Evolutionary conservation across 805 yeast species (phyloP).

Genomic region (Cyberlindnera sargentensis): DNA sequence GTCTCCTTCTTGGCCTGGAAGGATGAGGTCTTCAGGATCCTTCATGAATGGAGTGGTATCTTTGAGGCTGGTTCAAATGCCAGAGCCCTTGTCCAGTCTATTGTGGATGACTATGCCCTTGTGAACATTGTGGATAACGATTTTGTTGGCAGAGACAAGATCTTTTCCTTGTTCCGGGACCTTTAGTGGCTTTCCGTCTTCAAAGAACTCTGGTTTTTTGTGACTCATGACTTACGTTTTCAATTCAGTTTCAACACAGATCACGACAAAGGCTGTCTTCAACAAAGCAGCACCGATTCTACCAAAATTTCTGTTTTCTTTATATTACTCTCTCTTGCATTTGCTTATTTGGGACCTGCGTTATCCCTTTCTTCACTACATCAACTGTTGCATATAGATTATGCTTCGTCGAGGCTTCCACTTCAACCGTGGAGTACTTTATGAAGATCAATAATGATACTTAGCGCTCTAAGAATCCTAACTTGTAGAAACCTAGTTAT

Average conservation of each 20-base stretch:
- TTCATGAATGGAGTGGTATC: conserved; percentile 70
- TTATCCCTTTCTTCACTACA: background rate
- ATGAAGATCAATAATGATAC: too few relatives aligned
- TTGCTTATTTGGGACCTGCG: background rate
- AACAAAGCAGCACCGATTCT: background rate
- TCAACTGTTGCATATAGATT: conserved; percentile 12
- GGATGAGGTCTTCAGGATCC: conserved; percentile 83
- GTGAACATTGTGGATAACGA: conserved; percentile 91
- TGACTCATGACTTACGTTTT: background rate
- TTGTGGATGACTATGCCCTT: conserved; percentile 55
- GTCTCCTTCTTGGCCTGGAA: conserved; percentile 94
- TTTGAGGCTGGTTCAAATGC: conserved; percentile 31
- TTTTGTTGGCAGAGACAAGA: conserved; percentile 50
- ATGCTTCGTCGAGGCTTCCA: background rate
- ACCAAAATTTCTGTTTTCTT: too few relatives aligned
- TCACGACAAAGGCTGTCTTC: conserved; percentile 1
- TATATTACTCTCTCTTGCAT: too few relatives aligned
- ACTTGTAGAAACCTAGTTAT: too few relatives aligned
- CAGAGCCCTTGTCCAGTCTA: conserved; percentile 34
- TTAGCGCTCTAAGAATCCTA: too few relatives aligned
- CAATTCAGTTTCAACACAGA: conserved; percentile 1
- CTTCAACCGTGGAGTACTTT: conserved; percentile 8
- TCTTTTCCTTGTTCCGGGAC: conserved; percentile 44
- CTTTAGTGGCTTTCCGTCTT: conserved; percentile 7
- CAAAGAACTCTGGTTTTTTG: too few relatives aligned